phyloP scores from a whole-genome alignment of 2,329 filamentous ascomycete genomes.

The Ascochyta pisi region DNA sequence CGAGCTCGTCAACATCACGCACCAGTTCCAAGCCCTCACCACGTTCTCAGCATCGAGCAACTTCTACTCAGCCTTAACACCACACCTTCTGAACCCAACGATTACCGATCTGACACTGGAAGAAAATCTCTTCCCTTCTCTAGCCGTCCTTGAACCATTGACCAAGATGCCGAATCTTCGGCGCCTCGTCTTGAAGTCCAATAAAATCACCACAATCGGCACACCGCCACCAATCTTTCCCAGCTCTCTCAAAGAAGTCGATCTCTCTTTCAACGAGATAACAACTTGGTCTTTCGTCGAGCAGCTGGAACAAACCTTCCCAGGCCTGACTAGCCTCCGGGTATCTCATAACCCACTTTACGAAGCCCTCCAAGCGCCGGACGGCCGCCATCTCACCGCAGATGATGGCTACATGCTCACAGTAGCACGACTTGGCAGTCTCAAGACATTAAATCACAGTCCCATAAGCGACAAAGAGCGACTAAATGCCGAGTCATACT shows the following conservation, averaged over 20 bases:
- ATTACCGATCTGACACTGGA: constrained; percentile 73
- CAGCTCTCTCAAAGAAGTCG: constrained; percentile 48
- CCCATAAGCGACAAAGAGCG: constrained; percentile 75
- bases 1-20: constrained; percentile 50
- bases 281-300: constrained; percentile 77
- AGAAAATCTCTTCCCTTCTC: constrained; percentile 70
- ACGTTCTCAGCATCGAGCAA: constrained; percentile 57
- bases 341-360: constrained; percentile 89
- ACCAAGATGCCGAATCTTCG: constrained; percentile 63
- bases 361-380: constrained; percentile 57
- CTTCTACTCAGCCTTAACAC: constrained; percentile 42
- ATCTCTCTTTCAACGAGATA: constrained; percentile 56
- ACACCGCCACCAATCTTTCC: constrained; percentile 35
- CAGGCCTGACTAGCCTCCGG: constrained; percentile 75
- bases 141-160: constrained; percentile 66
- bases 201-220: constrained; percentile 64
- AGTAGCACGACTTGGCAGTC: constrained; percentile 72
- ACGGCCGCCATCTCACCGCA: constrained; percentile 57
- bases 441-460: constrained; percentile 76
- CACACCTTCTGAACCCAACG: constrained; percentile 54
- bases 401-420: constrained; percentile 92
- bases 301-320: constrained; percentile 70
- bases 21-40: constrained; percentile 63
- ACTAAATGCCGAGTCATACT: constrained; percentile 90
- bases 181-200: constrained; percentile 72